Base-by-base conservation (phyloP, 768 basidiomycete genomes). In the Termitomyces sp. region DNA sequence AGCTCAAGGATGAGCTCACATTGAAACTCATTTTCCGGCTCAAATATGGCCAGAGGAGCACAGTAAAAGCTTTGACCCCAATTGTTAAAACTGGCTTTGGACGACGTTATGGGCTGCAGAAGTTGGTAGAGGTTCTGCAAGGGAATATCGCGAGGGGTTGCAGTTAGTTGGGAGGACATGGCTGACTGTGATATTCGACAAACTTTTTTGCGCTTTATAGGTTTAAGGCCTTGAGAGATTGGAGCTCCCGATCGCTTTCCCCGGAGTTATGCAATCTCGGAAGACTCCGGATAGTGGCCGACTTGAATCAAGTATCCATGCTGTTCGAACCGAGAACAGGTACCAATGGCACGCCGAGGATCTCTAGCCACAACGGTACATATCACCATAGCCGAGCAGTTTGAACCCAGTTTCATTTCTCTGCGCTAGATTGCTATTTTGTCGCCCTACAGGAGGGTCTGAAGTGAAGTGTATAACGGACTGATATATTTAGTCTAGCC, bases 31-130 rank as follows among this genome's bases (percentile, higher is more conserved):
- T 78, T 82, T 64, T 83, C 80, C 4, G 96, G 97, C 66, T 85
- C 84, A 70, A 96, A 96, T 42, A 94, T 78, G 25, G 83, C 81
- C 49, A 81, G 75, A 17, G 94, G 92, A 1, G 70, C 69, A 68
- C 91, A 93, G 20, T 76, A 69, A 74, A 88, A 97, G 5, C 91
- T 94, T 56, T 76, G 80, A 5, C 88, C 94, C 96, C 96, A 98
- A 77, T 96, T 98, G 5, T 79, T 76, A 79, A 96, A 96, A 34
- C 68, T 71, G 6, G 83, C 72, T 9, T 73, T 68, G 45, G 76
- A 69, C 9, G 74, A 72, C 47, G 85, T 84, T 65, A 89, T 78
- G 52, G 84, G 83, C 29, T 75, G 71, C 38, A 93, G 80, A 5
- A 81, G 79, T 32, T 71, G 70, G 69, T 83, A 83, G 42, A 92